Conservation (phyloP, 768 basidiomycete genomes). For the Tylopilus cervinicoccineus region DNA sequence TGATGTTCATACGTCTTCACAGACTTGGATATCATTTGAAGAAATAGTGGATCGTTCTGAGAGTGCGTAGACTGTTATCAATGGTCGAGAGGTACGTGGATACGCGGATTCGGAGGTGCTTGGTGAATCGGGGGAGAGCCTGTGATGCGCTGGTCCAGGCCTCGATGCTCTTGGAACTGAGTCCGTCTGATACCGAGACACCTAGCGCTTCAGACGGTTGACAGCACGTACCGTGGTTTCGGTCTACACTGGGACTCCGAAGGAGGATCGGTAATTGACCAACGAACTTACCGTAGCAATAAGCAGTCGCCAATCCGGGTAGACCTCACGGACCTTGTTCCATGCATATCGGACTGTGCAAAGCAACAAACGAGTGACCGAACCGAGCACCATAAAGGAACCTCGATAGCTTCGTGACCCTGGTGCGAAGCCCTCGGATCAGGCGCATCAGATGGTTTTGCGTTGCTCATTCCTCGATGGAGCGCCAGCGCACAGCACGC, state of each 20-base stretch:
- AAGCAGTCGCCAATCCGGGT: neutral
- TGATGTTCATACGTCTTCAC: neutral
- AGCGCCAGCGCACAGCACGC: neutral
- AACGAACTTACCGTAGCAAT: neutral
- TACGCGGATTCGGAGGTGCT: too few species aligned
- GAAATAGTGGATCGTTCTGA: conserved; percentile 4
- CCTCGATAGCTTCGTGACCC: conserved; percentile 2
- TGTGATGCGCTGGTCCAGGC: too few species aligned
- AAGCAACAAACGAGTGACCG: neutral
- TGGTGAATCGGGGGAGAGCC: neutral
- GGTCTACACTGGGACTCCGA: neutral
- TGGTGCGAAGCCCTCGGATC: conserved; percentile 20
- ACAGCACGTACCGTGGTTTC: neutral
- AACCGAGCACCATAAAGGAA: neutral
- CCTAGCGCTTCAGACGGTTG: neutral
- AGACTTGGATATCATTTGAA: conserved; percentile 4
- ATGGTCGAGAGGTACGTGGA: neutral
- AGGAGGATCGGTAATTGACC: neutral
- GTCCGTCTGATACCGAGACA: neutral
- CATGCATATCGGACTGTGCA: neutral
- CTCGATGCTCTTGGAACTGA: neutral
- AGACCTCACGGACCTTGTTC: neutral
- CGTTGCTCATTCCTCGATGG: conserved; percentile 7
- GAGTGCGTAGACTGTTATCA: neutral
- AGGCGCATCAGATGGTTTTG: neutral